Evolutionary conservation across 1,139 yeast species (phyloP), one percentile per base, ranked within the genome.

Genomic region (Blastobotrys buckinghamii): DNA sequence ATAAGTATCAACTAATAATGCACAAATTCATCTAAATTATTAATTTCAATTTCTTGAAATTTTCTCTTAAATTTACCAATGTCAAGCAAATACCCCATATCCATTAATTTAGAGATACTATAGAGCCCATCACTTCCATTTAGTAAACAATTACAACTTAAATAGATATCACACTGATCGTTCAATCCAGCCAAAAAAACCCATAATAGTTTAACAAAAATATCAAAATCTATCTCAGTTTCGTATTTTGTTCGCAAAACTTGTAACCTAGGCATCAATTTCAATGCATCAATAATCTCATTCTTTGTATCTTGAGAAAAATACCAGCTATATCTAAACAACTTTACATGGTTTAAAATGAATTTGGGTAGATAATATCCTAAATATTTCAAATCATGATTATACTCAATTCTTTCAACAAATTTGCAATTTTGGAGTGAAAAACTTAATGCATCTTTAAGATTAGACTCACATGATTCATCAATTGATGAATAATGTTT

Each of bases 271-370:
- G 26, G 34, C 19, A 39, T 27, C 2, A 8, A 4, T 9, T 26
- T 15, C 26, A 43, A 10, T 13, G 46, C 41, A 20, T 5, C 9
- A 16, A 36, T 26, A 26, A 38, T 38, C 2, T 37, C 29, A 19
- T 6, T 9, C 32, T 44, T 38, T 2, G 32, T 30, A 26, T 38
- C 47, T 2, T 2, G 4, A 24, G 29, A 15, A 17, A 19, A 44
- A 17, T 44, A 44, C 47, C 47, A 44, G 1, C 37, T 22, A 22
- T 32, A 44, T 13, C 33, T 19, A 26, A 44, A 32, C 6, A 10
- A 17, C 24, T n/a, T 13, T 7, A 44, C 6, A 22, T 29, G 7
- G 6, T 29, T n/a, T 12, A 13, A 32, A n/a, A 44, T 27, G 15
- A 17, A 13, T 13, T n/a, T 1, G 5, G 47, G 39, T 12, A 44